A percentile compares a stretch with the other conserved stretches of the same genome.
These are phyloP conservation scores for Asclepias syriaca DNA, from an alignment of 257 asterid species.

Conservation along the genomic window DNA sequence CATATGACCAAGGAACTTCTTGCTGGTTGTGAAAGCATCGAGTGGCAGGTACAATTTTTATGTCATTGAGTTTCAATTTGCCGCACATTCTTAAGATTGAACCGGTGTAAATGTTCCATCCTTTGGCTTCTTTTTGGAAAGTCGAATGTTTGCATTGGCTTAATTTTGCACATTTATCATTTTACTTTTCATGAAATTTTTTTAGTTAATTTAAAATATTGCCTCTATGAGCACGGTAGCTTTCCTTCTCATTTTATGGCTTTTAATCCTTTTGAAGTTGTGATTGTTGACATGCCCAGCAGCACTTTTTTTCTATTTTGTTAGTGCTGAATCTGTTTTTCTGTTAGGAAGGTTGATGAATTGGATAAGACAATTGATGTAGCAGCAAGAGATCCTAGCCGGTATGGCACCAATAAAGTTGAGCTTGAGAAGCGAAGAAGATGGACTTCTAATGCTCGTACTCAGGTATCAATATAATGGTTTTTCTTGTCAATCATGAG, in stretches of 20 bases:
- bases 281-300: conserved; percentile 11
- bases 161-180: not conserved
- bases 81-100: not conserved
- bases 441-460: conserved; percentile 89
- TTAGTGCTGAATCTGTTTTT: conserved; percentile 43
- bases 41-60: conserved; percentile 76
- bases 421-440: conserved; percentile 88
- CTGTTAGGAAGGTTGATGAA: conserved; percentile 89
- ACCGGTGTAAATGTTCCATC: not conserved
- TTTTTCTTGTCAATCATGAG: not conserved
- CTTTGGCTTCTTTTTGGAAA: not conserved
- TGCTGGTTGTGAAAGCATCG: conserved; percentile 79
- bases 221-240: not conserved
- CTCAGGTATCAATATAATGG: conserved; percentile 49
- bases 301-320: conserved; percentile 7
- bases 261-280: not conserved
- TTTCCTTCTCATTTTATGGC: not conserved
- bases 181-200: no score
- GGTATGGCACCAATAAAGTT: conserved; percentile 62
- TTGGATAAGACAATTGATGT: conserved; percentile 85
- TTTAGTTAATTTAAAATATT: not conserved
- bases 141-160: not conserved
- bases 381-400: conserved; percentile 79
- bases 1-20: conserved; percentile 69
- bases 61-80: not conserved